Evolutionary conservation across 2,329 filamentous ascomycete genomes (phyloP), one percentile per base, ranked within the genome.

Genomic region (Cercospora zeina): DNA sequence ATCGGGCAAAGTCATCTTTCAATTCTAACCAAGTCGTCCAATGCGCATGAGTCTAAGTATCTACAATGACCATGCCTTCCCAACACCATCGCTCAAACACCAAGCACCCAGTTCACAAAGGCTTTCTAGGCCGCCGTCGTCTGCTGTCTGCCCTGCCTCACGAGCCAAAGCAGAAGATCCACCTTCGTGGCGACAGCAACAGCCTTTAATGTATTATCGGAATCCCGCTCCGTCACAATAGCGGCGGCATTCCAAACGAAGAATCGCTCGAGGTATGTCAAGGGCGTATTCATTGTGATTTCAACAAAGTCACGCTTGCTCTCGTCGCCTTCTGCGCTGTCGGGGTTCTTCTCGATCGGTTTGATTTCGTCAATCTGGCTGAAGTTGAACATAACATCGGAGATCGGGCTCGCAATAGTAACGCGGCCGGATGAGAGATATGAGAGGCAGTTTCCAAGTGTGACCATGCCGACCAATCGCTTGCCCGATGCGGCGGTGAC

Each of bases 201-300:
- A 1, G 96, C 92, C 81, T 91, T 96, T 68, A 87, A 63, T 1
- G 58, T 60, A 7, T 67, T 84, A 63, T 83, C 83, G 42, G 78
- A 78, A 34, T 30, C 80, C 69, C 85, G 83, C 76, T 97, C 93
- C 0, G 93, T 99, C 2, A 99, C 91, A 54, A 99, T 87, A 0
- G 95, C 95, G 0, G 95, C 93, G 69, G 90, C 95, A 78, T 99
- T 97, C 92, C 95, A 97, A 79, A 97, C 92, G 68, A 97, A 91
- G 79, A 99, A 99, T 72, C 90, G 87, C 80, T 91, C 93, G 58
- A 99, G 82, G 49, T 89, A 88, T 51, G 84, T 85, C 39, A 99
- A 82, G 2, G 89, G 89, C 1, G 95, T 99, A 68, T 97, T 90
- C 74, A 89, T 81, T 6, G 95, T 97, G 73, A 99, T 96, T 78